Evolutionary conservation across 768 basidiomycete species (phyloP), one percentile per base, ranked within the genome.

Genomic region (Collybia sordida): DNA sequence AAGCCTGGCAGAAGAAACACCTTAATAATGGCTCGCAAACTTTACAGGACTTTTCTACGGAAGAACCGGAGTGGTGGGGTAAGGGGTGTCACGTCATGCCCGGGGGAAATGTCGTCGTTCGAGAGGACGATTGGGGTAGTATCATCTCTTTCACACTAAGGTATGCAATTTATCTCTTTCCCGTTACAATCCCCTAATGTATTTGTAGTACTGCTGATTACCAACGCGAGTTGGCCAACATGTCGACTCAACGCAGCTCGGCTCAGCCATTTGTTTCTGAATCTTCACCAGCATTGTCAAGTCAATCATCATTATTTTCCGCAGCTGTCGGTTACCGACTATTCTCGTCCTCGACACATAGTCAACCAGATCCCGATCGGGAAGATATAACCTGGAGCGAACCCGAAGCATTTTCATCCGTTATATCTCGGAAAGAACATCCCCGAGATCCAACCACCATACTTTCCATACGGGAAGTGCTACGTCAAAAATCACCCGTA

Each of bases 91-190:
- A 90, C 69, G 80, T 77, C 25, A 70, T 86, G 15, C 85, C 87
- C n/a, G 80, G 81, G 3, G 77, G 82, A 6, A 83, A 80, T 59
- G 73, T 88, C 4, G 75, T 88, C 51, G 78, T 89, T 7, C 64
- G 79, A 42, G 88, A 90, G 59, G 74, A 79, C 58, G 86, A 88
- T 63, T 86, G 83, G 85, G 86, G 86, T 6, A 88, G 86, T 62
- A 81, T 90, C 42, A 89, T 89, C 55, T 83, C 88, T 5, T 88
- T 85, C 64, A 87, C 86, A 6, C 66, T 89, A 43, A 85, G 85
- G 85, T 86, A 53, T 17, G 70, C 61, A 7, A 27, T 27, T 21
- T 27, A 8, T 34, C 43, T 35, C 14, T 28, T 34, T 52, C 17
- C 6, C 45, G 34, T 47, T 38, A 23, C 18, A 11, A 39, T 37